A percentile compares a stretch with the other conserved stretches of the same genome.
These are phyloP conservation scores for Trametes polyzona DNA, from an alignment of 1,284 basidiomycete genomes.

Conservation along the genomic window DNA sequence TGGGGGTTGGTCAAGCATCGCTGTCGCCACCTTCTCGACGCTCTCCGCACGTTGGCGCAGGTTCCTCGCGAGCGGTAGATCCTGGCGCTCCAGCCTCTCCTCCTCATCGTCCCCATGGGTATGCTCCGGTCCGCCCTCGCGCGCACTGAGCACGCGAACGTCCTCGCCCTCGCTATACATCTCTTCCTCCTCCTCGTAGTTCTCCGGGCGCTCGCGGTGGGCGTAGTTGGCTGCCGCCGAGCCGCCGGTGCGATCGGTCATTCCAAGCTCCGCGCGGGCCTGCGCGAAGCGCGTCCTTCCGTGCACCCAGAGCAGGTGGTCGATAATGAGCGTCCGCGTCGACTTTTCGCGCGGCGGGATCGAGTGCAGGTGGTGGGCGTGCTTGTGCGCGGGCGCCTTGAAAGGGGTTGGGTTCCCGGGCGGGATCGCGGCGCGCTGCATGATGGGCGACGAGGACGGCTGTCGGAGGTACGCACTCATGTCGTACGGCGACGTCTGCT, in stretches of 20 bases:
- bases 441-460: conserved; percentile 35
- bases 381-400: conserved; percentile 67
- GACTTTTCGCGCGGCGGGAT: conserved; percentile 81
- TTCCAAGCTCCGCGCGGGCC: conserved; percentile 77
- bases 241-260: conserved; percentile 78
- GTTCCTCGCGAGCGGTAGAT: conserved; percentile 60
- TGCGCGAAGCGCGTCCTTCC: conserved; percentile 79
- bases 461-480: conserved; percentile 29
- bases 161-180: conserved; percentile 68
- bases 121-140: conserved; percentile 54
- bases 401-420: conserved; percentile 39
- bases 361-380: conserved; percentile 74
- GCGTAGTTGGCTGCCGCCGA: conserved; percentile 56
- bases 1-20: conserved; percentile 79
- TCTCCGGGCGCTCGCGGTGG: conserved; percentile 69
- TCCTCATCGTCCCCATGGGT: conserved; percentile 63
- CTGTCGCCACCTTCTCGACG: conserved; percentile 76
- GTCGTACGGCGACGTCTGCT: conserved; percentile 24
- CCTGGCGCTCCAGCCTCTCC: conserved; percentile 55
- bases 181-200: conserved; percentile 74
- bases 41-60: conserved; percentile 74
- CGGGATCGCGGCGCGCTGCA: conserved; percentile 27
- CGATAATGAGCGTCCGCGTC: conserved; percentile 78
- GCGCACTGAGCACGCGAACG: conserved; percentile 51
- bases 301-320: conserved; percentile 84